Base-by-base conservation (phyloP, 495 filamentous ascomycete species). In the Neurospora sp. region DNA sequence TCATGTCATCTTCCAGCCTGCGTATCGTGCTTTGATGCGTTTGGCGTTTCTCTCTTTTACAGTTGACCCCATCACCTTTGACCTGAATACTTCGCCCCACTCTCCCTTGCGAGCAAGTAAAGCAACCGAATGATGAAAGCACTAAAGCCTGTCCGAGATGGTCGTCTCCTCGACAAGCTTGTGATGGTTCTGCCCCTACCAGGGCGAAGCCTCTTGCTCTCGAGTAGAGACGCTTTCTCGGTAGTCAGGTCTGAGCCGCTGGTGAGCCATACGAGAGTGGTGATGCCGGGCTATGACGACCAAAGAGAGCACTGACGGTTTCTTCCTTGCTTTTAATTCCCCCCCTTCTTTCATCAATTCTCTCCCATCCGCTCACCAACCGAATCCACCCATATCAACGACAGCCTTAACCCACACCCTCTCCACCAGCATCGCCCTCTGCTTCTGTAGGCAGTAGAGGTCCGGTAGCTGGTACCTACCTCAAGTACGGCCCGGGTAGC, bases 261-360 rank as follows among this genome's bases (percentile, higher is more conserved):
- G 53, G 53, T 1, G 37, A 70, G 70, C 70, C 68, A 71, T 11
- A 61, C 10, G 7, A 70, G 74, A 75, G 46, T 73, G 48, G 48
- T 27, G 5, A 18, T 9, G 7, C 12, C 22, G 53, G 53, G 72
- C 72, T 40, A 77, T 86, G 82, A 82, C 74, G 83, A 84, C 78
- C 80, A 86, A 85, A 86, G 85, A 86, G 85, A 86, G 85, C 84
- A 77, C 85, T 84, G 85, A 86, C 82, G 82, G 79, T 81, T 59
- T 65, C 22, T 61, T 61, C 14, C 0, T 65, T 35, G 5, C 48
- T 46, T 46, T 31, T 31, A 31, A 31, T 31, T 3, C 27, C 27
- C 27, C 27, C 27, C 27, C 27, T 31, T 2, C 27, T 3, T 31
- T 3, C 3, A 31, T 31, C 27, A 31, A 31, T 0, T 31, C 3